Conservation (phyloP, 108 stramenopile genomes). For the Cyclotella sp. region DNA sequence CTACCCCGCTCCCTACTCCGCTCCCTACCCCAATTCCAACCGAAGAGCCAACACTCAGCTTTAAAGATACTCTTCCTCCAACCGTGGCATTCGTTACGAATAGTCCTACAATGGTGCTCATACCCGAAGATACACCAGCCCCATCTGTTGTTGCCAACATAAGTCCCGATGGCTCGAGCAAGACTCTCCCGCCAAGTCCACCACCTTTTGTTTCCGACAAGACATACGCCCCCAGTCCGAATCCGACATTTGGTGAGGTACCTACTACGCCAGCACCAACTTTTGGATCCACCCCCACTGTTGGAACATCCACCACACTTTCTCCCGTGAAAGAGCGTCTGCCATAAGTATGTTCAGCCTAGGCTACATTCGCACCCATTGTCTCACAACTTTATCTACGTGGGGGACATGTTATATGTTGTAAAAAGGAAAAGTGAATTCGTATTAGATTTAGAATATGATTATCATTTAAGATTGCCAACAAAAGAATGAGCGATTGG, state of each 20-base stretch:
- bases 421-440: too few relatives aligned
- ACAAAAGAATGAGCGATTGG: too few relatives aligned
- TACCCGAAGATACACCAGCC: background rate
- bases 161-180: background rate
- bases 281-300: constrained; percentile 39
- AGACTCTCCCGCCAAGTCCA: constrained; percentile 1
- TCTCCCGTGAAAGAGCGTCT: constrained; percentile 23
- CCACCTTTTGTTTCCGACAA: background rate
- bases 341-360: background rate
- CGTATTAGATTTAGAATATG: too few relatives aligned
- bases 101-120: background rate
- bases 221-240: background rate
- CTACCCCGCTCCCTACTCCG: background rate
- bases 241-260: background rate
- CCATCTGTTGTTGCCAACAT: background rate
- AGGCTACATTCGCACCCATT: too few relatives aligned
- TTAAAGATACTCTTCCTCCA: background rate
- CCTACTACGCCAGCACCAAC: constrained; percentile 16
- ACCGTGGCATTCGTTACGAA: background rate
- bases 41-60: background rate
- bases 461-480: too few relatives aligned
- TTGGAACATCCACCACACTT: constrained; percentile 21
- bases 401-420: too few relatives aligned
- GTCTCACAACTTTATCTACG: too few relatives aligned
- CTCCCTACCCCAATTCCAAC: background rate